These are phyloP conservation scores for Talaromyces proteolyticus DNA, from an alignment of 495 filamentous ascomycete genomes.

Conservation along the genomic window DNA sequence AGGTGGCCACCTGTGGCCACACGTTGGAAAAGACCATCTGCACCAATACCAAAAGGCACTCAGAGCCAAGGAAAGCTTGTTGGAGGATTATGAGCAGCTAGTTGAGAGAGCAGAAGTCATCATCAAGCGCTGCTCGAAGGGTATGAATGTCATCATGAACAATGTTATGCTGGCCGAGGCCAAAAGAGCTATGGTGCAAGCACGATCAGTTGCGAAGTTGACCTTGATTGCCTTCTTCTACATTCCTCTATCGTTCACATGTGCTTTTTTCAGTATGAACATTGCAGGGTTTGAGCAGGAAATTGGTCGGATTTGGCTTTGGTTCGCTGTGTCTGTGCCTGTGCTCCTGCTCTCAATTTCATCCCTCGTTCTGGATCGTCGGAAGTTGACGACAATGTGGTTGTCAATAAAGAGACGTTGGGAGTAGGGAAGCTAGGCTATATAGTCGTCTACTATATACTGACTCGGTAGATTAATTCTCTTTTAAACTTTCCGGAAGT, in stretches of 20 bases:
- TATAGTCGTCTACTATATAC: not conserved
- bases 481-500: not conserved
- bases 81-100: slow-evolving; percentile 19
- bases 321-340: not conserved
- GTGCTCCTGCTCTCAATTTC: not conserved
- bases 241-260: slow-evolving; percentile 5
- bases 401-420: not conserved
- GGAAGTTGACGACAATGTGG: not conserved
- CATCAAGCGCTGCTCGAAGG: slow-evolving; percentile 8
- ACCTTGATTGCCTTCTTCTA: slow-evolving; percentile 18
- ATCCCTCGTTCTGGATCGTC: not conserved
- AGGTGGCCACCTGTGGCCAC: not conserved
- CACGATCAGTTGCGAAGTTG: slow-evolving; percentile 15
- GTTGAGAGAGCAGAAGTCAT: slow-evolving; percentile 6
- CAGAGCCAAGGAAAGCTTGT: slow-evolving; percentile 7
- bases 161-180: slow-evolving; percentile 19
- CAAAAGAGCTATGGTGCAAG: slow-evolving; percentile 18
- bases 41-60: slow-evolving; percentile 3
- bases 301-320: not conserved
- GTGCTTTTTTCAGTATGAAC: slow-evolving; percentile 35
- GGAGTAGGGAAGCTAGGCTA: not conserved
- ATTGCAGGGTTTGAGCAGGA: slow-evolving; percentile 17
- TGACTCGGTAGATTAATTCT: not conserved
- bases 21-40: not conserved
- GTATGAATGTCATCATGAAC: slow-evolving; percentile 18